These are phyloP conservation scores for Cytospora piceicola DNA, from an alignment of 2,329 filamentous ascomycete species.

Conservation along the genomic window DNA sequence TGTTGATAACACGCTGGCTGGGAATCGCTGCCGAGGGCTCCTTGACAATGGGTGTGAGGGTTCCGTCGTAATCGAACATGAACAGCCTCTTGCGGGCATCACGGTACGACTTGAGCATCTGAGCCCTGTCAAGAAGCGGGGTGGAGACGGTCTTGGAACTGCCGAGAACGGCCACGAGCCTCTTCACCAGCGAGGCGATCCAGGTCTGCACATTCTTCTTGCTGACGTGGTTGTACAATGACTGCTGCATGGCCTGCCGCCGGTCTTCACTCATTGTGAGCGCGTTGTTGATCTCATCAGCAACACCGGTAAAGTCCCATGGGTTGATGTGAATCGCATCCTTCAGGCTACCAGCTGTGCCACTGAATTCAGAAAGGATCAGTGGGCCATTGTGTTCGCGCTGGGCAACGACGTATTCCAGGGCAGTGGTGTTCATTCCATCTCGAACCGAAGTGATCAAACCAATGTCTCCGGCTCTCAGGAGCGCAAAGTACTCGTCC, in stretches of 20 bases:
- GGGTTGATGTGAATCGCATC: conserved; percentile 96
- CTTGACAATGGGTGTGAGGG: conserved; percentile 90
- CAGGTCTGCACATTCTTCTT: conserved; percentile 85
- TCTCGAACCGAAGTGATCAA: conserved; percentile 95
- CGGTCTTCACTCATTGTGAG: conserved; percentile 73
- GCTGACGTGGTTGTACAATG: conserved; percentile 82
- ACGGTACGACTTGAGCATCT: conserved; percentile 75
- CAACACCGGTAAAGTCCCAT: conserved; percentile 86
- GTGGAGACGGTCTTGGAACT: conserved; percentile 77
- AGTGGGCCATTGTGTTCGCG: conserved; percentile 83
- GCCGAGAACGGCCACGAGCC: conserved; percentile 78
- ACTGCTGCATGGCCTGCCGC: conserved; percentile 70
- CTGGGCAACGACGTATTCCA: conserved; percentile 94
- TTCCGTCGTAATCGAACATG: conserved; percentile 99
- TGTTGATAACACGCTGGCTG: conserved; percentile 79
- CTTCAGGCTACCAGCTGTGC: conserved; percentile 82
- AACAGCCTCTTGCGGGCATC: conserved; percentile 80
- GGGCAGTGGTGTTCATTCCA: conserved; percentile 95
- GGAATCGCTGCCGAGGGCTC: conserved; percentile 90
- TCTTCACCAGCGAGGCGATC: conserved; percentile 79
- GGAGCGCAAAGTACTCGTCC: conserved; percentile 92
- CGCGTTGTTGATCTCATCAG: conserved; percentile 79
- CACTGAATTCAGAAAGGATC: conserved; percentile 95
- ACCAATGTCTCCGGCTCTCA: conserved; percentile 86
- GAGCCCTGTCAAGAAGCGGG: conserved; percentile 76